Conservation (phyloP, 805 yeast genomes). For the Tetrapisispora arboricola region DNA sequence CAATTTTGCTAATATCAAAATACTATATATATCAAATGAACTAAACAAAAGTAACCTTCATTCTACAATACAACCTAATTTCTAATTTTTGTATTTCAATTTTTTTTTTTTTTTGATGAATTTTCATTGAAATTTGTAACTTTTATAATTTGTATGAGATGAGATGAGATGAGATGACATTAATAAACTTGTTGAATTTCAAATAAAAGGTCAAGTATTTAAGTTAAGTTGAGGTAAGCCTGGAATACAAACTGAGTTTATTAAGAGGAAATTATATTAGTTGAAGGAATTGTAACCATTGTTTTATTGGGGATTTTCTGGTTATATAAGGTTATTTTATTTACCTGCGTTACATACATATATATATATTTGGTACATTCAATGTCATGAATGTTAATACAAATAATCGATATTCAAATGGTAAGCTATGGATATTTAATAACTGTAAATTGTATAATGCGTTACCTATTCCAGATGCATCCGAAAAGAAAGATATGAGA, state of each 20-base stretch:
- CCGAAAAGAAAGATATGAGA: slow-evolving; percentile 4
- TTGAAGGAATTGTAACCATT: too few species aligned
- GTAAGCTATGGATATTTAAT: slow-evolving; percentile 7
- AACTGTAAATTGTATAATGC: slow-evolving; percentile 13
- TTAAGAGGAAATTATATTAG: too few species aligned
- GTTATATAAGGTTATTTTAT: too few species aligned
- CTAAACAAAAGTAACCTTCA: too few species aligned
- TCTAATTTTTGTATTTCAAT: background rate
- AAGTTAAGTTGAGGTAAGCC: too few species aligned
- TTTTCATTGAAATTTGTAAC: background rate
- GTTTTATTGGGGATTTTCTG: too few species aligned
- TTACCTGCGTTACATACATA: too few species aligned
- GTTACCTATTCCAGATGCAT: slow-evolving; percentile 10
- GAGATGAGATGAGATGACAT: slow-evolving; percentile 1
- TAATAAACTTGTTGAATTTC: too few species aligned
- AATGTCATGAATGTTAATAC: background rate
- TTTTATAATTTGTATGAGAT: background rate
- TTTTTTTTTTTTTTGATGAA: background rate
- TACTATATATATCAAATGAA: too few species aligned
- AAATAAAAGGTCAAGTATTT: too few species aligned
- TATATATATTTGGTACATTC: background rate
- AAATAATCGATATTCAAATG: background rate
- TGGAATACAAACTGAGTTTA: too few species aligned
- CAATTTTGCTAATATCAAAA: too few species aligned
- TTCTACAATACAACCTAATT: background rate